These are phyloP conservation scores for Mucor sp. DNA, from an alignment of 371 early-diverging fungal species.

Conservation along the genomic window DNA sequence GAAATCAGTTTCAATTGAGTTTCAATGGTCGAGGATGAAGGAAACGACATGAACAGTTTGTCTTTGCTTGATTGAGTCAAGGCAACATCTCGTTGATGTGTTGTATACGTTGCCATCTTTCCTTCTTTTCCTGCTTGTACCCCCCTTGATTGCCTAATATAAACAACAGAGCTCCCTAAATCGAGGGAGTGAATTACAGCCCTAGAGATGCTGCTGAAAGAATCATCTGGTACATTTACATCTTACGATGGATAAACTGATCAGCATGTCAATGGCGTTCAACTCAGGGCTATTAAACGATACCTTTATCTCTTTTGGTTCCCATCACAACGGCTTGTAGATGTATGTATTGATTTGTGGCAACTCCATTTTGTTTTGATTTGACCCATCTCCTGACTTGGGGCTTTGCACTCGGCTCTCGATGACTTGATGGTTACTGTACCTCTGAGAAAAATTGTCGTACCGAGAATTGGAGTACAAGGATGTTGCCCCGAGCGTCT, in stretches of 20 bases:
- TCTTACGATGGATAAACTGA: too few species aligned
- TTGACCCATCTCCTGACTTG: neutral
- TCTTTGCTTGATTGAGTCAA: neutral
- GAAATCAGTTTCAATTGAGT: neutral
- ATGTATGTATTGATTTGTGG: neutral
- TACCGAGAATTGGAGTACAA: neutral
- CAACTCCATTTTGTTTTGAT: neutral
- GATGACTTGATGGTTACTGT: neutral
- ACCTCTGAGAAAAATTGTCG: neutral
- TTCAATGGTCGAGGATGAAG: neutral
- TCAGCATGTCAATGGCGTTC: too few species aligned
- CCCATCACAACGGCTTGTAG: neutral
- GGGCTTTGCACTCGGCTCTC: neutral
- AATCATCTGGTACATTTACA: too few species aligned
- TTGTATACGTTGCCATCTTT: too few species aligned
- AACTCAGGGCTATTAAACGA: too few species aligned
- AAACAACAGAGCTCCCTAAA: too few species aligned
- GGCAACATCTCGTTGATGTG: neutral
- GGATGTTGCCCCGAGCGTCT: neutral
- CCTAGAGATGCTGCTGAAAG: too few species aligned
- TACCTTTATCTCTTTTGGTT: neutral
- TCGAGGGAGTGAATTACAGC: too few species aligned
- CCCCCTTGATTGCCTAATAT: too few species aligned
- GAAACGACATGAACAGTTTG: neutral
- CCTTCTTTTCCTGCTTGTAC: too few species aligned